Base-by-base conservation (phyloP, 1,284 basidiomycete genomes). In the Marasmius fiardii region DNA sequence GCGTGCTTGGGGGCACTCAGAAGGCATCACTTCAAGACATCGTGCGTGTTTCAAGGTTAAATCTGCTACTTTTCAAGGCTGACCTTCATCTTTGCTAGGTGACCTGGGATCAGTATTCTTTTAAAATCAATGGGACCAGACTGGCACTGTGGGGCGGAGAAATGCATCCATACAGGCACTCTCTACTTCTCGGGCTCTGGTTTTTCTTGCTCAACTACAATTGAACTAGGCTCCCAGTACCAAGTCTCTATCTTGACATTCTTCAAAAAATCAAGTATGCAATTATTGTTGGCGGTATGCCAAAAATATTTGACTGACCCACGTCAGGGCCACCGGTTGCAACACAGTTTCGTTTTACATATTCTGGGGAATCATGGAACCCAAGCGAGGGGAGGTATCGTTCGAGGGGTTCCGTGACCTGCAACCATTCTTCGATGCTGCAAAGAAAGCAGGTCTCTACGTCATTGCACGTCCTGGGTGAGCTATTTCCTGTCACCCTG, bases 71-170 rank as follows among this genome's bases (percentile, higher is more conserved):
- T 20, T 5, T 51, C 14, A 35, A 51, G 21, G 23, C 3, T 1
- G 11, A 14, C 18, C 35, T 3, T 24, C 8, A n/a, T 52, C 41
- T 23, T 31, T 31, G 28, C 21, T 54, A 73, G 70, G 68, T 73
- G 44, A 72, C 67, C 0, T 80, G 78, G 78, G 78, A 80, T 58
- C 65, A 78, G 61, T 78, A 79, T 54, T 80, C 78, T 0, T 68
- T 74, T 24, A 67, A 74, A 61, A 75, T 80, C 59, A 77, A 78
- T 47, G 76, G 76, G 18, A 69, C 71, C 49, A 74, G 76, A n/a
- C 55, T 76, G 10, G 73, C 75, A 66, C 58, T 79, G 4, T 77
- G 74, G 58, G 75, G 76, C 53, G 77, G 77, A 55, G 77, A 79
- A 61, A 71, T 79, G 16, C 77, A 80, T 61, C 75, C 78, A 23